Evolutionary conservation across 805 yeast genomes (phyloP).

Genomic region (Lipomyces sp.): DNA sequence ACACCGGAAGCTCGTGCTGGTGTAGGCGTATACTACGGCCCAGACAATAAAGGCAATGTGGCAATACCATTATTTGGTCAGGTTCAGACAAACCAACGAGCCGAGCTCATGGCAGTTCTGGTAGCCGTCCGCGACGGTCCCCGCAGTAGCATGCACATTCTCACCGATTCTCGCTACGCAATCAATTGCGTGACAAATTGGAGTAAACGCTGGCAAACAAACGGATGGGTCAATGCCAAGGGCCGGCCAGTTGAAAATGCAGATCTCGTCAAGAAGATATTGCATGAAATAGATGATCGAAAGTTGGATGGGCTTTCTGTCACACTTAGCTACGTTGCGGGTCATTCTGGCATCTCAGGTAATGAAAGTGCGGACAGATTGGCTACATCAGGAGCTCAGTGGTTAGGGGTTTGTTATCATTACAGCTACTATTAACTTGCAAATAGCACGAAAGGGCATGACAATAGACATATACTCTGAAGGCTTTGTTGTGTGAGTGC

Average conservation of each 20-base stretch:
- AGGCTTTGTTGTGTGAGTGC: too few relatives aligned
- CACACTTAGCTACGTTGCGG: slow-evolving; percentile 59
- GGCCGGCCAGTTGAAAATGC: slow-evolving; percentile 50
- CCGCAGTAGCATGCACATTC: slow-evolving; percentile 43
- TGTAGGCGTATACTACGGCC: slow-evolving; percentile 71
- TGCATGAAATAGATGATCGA: slow-evolving; percentile 40
- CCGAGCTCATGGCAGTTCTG: slow-evolving; percentile 68
- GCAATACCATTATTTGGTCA: slow-evolving; percentile 49
- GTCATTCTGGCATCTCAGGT: slow-evolving; percentile 67
- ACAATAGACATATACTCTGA: too few relatives aligned
- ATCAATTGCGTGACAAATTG: slow-evolving; percentile 53
- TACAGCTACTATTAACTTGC: too few relatives aligned
- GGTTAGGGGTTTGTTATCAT: too few relatives aligned
- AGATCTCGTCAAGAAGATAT: slow-evolving; percentile 46
- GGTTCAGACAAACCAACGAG: slow-evolving; percentile 70
- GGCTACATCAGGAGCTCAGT: slow-evolving; percentile 55
- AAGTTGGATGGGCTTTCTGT: slow-evolving; percentile 46
- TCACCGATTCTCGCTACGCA: slow-evolving; percentile 71
- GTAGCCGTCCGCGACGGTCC: slow-evolving; percentile 50
- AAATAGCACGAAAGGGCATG: too few relatives aligned
- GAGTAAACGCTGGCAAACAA: slow-evolving; percentile 52
- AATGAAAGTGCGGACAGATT: slow-evolving; percentile 73
- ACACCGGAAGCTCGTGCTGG: slow-evolving; percentile 51
- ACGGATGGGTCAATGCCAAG: slow-evolving; percentile 50
- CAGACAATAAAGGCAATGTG: slow-evolving; percentile 46